Evolutionary conservation across 768 basidiomycete genomes (phyloP).

Genomic region (Serendipita sp.): DNA sequence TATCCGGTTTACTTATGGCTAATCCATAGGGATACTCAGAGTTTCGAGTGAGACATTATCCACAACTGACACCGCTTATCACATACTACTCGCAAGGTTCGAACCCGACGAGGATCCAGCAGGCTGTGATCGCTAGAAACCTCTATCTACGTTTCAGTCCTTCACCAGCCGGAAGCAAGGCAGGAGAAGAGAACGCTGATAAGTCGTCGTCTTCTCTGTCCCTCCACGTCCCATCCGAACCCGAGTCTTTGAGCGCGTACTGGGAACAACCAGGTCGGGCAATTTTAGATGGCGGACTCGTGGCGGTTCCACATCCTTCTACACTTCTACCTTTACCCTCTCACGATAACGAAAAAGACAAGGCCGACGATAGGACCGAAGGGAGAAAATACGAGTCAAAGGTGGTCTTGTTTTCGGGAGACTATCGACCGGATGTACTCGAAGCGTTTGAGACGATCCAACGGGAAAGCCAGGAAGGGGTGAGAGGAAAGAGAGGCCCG

Average conservation of each 20-base stretch:
- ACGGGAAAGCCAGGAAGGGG: no score
- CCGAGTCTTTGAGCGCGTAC: conserved; percentile 43
- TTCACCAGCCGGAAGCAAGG: background rate
- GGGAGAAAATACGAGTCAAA: background rate
- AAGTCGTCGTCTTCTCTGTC: background rate
- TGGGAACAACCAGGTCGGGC: conserved; percentile 71
- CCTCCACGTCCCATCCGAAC: background rate
- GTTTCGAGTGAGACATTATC: conserved; percentile 47
- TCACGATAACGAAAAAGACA: conserved; percentile 10
- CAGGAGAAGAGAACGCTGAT: background rate
- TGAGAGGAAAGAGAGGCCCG: background rate
- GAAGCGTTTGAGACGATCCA: background rate
- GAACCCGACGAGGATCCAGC: conserved; percentile 1
- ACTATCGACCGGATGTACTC: background rate
- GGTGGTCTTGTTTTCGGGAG: background rate
- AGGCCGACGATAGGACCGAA: background rate
- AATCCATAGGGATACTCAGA: conserved; percentile 38
- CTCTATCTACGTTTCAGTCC: background rate
- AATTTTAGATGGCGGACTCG: conserved; percentile 54
- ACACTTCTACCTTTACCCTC: conserved; percentile 13
- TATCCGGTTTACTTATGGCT: no score
- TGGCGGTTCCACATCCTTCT: conserved; percentile 45
- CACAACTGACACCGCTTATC: conserved; percentile 41
- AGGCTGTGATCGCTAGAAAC: no score
- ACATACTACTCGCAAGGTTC: conserved; percentile 44